Conservation (phyloP, 306 rosid genomes). For the Quercus agrifolia region DNA sequence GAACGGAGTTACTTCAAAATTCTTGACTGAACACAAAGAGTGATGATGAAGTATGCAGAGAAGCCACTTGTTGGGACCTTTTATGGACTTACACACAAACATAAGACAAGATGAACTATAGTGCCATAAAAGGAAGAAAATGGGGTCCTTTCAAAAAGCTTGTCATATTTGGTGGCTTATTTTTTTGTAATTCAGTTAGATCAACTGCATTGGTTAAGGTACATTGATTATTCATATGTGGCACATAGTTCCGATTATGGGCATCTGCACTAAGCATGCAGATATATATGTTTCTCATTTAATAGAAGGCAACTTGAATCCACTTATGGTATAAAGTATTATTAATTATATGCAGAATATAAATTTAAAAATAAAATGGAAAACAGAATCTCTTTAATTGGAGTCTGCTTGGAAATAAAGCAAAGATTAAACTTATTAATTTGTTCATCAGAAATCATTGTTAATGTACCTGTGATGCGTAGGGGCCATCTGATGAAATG, state of each 20-base stretch:
- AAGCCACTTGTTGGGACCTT: background rate
- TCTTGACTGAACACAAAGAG: background rate
- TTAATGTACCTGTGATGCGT: constrained; percentile 65
- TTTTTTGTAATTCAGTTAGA: background rate
- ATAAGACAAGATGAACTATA: background rate
- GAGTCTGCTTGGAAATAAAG: background rate
- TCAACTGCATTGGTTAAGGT: background rate
- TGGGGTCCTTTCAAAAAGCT: background rate
- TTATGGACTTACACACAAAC: background rate
- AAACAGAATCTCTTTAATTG: background rate
- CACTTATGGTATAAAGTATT: background rate
- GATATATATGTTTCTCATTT: background rate
- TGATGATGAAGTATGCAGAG: background rate
- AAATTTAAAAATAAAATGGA: background rate
- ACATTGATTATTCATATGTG: background rate
- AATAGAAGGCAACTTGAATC: background rate
- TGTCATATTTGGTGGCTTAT: background rate
- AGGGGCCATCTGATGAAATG: constrained; percentile 71
- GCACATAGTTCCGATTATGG: background rate
- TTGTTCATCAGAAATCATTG: background rate
- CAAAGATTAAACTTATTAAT: background rate
- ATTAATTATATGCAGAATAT: background rate
- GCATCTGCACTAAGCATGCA: background rate
- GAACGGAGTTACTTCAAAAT: background rate
- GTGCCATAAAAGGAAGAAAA: background rate